Conservation (phyloP, 305 asterid species). For the Fraxinus paxiana region DNA sequence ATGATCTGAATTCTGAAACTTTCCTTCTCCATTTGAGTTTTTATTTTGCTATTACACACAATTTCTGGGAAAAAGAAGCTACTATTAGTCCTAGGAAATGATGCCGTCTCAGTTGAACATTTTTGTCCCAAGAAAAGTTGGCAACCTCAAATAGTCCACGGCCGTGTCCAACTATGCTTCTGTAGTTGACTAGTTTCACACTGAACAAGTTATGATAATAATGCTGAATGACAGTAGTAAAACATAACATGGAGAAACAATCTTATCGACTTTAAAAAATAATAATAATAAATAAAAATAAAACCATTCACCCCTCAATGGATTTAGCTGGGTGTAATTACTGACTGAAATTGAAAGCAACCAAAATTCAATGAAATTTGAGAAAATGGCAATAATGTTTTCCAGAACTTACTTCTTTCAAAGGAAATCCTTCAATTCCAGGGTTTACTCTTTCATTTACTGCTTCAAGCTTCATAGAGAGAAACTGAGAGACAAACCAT, state of each 20-base stretch:
- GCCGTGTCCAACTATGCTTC: not conserved
- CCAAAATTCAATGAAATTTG: not conserved
- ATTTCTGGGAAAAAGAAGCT: not conserved
- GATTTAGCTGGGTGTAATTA: not conserved
- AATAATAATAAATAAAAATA: too few species aligned
- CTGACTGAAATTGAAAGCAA: not conserved
- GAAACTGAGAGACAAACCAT: slow-evolving; percentile 49
- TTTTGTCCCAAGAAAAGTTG: not conserved
- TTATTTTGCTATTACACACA: not conserved
- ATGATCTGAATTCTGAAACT: not conserved
- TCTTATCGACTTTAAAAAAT: not conserved
- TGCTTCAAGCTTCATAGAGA: slow-evolving; percentile 91
- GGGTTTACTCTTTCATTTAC: slow-evolving; percentile 61
- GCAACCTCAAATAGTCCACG: not conserved
- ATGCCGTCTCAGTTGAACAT: not conserved
- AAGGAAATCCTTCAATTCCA: slow-evolving; percentile 67
- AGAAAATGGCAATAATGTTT: slow-evolving; percentile 9
- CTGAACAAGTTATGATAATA: not conserved
- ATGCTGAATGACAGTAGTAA: not conserved
- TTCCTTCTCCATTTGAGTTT: not conserved
- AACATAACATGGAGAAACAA: not conserved
- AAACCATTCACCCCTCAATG: not conserved
- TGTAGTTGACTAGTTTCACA: not conserved
- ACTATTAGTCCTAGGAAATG: not conserved
- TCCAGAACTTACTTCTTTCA: slow-evolving; percentile 65